These are phyloP conservation scores for Geoglossum cookeanum DNA, from an alignment of 2,329 filamentous ascomycete species.

Conservation along the genomic window DNA sequence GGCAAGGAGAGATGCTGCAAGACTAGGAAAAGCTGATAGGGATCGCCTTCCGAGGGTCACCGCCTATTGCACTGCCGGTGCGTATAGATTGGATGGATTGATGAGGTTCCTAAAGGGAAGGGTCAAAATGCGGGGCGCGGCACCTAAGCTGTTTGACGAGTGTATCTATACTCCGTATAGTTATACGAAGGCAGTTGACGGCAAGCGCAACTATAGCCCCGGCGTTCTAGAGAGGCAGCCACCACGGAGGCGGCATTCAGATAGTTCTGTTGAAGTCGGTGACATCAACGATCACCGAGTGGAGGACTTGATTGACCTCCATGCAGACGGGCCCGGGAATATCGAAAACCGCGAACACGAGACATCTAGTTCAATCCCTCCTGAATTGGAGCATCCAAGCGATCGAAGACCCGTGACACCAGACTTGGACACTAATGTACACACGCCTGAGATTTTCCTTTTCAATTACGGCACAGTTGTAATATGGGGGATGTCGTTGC, in stretches of 20 bases:
- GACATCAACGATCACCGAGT: constrained; percentile 35
- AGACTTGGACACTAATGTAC: constrained; percentile 73
- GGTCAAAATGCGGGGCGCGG: constrained; percentile 55
- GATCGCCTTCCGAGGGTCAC: constrained; percentile 77
- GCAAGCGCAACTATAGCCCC: background rate
- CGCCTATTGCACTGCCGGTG: constrained; percentile 87
- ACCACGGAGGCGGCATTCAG: constrained; percentile 47
- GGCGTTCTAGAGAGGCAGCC: background rate
- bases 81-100: constrained; percentile 74
- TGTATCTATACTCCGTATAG: constrained; percentile 93
- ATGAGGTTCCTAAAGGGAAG: constrained; percentile 83
- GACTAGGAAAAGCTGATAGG: constrained; percentile 82
- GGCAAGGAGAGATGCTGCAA: constrained; percentile 75
- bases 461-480: constrained; percentile 97
- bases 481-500: constrained; percentile 92
- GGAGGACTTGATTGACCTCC: constrained; percentile 45
- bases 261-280: constrained; percentile 51
- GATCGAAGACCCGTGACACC: constrained; percentile 23
- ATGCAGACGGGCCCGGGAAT: constrained; percentile 18
- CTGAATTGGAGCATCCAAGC: constrained; percentile 4
- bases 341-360: constrained; percentile 7
- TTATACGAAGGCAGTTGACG: constrained; percentile 35
- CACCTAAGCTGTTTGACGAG: constrained; percentile 87
- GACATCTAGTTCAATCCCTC: constrained; percentile 3
- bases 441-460: constrained; percentile 85